Conservation (phyloP, 768 basidiomycete species). For the Lentinula sp. region DNA sequence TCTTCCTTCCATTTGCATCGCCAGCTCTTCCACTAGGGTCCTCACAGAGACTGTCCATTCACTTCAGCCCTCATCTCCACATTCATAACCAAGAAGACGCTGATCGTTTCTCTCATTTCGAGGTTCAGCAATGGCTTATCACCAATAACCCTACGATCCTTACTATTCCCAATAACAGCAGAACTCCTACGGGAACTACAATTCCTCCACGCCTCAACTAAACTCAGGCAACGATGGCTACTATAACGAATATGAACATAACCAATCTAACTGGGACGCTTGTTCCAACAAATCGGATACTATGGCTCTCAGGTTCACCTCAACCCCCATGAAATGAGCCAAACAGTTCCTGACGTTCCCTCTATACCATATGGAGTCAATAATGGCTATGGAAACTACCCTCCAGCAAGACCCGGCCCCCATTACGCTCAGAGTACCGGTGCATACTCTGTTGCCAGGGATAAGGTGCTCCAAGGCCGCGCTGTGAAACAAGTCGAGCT, state of each 20-base stretch:
- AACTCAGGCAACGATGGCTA: constrained; percentile 13
- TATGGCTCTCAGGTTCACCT: constrained; percentile 67
- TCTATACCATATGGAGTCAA: constrained; percentile 37
- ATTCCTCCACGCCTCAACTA: neutral
- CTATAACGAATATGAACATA: constrained; percentile 37
- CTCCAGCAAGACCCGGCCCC: constrained; percentile 50
- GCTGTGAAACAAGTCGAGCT: constrained; percentile 77
- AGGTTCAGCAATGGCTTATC: constrained; percentile 41
- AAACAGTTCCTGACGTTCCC: constrained; percentile 53
- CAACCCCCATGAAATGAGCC: constrained; percentile 58
- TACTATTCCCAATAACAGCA: constrained; percentile 25
- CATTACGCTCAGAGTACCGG: constrained; percentile 38
- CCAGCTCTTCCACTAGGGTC: neutral
- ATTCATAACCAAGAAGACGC: neutral
- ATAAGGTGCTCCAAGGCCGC: constrained; percentile 78
- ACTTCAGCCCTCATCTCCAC: neutral
- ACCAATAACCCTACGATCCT: constrained; percentile 43
- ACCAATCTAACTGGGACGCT: constrained; percentile 39
- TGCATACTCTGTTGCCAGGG: constrained; percentile 64
- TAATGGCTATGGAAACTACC: constrained; percentile 41
- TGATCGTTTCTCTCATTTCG: neutral
- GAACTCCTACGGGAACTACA: constrained; percentile 4
- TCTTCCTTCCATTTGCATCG: neutral
- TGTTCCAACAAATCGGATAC: constrained; percentile 58
- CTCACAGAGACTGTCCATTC: neutral